Percentiles rank a stretch among this genome's conserved stretches.
Conservation (phyloP, 768 basidiomycete genomes). For the Naganishia friedmannii region DNA sequence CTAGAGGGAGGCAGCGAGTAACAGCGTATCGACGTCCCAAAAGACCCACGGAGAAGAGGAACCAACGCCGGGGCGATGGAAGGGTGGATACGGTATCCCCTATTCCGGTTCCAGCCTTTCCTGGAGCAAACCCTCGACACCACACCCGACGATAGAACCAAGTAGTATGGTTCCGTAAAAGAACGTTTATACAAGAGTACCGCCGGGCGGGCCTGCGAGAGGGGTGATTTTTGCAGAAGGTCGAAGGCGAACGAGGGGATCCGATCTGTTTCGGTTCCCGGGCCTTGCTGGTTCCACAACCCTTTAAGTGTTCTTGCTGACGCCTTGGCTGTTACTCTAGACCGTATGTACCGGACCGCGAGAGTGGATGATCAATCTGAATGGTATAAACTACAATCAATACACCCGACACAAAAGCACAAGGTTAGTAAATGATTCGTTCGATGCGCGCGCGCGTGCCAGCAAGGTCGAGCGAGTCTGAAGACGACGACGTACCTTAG, state of each 20-base stretch:
- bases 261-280: not conserved
- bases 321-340: not conserved
- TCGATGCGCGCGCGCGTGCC: too few relatives aligned
- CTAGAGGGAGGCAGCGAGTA: not conserved
- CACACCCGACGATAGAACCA: not conserved
- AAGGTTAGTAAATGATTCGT: too few relatives aligned
- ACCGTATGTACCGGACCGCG: constrained; percentile 3
- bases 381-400: not conserved
- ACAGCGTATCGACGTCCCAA: not conserved
- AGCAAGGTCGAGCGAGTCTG: too few relatives aligned
- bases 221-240: too few relatives aligned
- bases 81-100: constrained; percentile 6
- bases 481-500: constrained; percentile 1
- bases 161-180: too few relatives aligned
- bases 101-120: constrained; percentile 21
- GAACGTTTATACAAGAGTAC: too few relatives aligned
- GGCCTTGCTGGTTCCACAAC: not conserved
- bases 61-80: not conserved
- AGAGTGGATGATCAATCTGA: constrained; percentile 20
- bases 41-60: not conserved
- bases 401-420: not conserved
- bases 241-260: constrained; percentile 22
- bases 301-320: not conserved
- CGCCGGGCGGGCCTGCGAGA: too few relatives aligned
- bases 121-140: not conserved